Conservation (phyloP, 2,329 filamentous ascomycete genomes). For the Colletotrichum melonis region DNA sequence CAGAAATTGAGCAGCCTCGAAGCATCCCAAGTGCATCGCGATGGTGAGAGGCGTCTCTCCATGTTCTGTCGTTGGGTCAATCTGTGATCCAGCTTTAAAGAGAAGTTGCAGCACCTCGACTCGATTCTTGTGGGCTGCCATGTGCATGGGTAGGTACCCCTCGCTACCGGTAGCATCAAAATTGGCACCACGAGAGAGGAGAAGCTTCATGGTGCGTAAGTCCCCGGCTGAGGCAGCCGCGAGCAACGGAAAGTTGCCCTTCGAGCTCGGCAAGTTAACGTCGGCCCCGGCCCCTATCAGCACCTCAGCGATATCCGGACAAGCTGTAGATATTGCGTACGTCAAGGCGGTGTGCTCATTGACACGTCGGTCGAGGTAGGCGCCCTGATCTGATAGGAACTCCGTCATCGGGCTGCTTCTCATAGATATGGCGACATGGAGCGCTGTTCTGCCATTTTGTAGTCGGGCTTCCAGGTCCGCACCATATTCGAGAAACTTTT, state of each 20-base stretch:
- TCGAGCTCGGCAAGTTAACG: slow-evolving; percentile 28
- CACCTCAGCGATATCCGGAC: slow-evolving; percentile 39
- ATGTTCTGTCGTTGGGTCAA: slow-evolving; percentile 39
- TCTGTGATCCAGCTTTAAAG: slow-evolving; percentile 36
- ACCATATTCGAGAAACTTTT: slow-evolving; percentile 37
- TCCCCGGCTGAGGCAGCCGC: slow-evolving; percentile 60
- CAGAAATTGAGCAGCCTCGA: slow-evolving; percentile 37
- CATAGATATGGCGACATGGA: slow-evolving; percentile 39
- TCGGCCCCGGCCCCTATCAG: slow-evolving; percentile 39
- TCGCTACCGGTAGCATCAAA: slow-evolving; percentile 28
- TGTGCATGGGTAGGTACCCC: slow-evolving; percentile 40
- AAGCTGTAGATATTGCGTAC: slow-evolving; percentile 39
- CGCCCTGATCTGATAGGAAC: slow-evolving; percentile 40
- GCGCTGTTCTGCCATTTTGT: slow-evolving; percentile 36
- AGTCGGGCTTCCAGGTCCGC: slow-evolving; percentile 39
- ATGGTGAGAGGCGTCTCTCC: slow-evolving; percentile 40
- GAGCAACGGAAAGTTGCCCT: slow-evolving; percentile 39
- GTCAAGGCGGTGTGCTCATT: slow-evolving; percentile 39
- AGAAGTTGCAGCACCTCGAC: slow-evolving; percentile 38
- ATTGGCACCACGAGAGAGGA: slow-evolving; percentile 37
- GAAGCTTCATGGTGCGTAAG: slow-evolving; percentile 43
- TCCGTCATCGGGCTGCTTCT: slow-evolving; percentile 35
- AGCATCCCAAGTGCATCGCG: slow-evolving; percentile 38
- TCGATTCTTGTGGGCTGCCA: slow-evolving; percentile 39
- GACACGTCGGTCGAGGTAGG: slow-evolving; percentile 34